These are phyloP conservation scores for Magnaporthiopsis incrustans DNA, from an alignment of 2,329 filamentous ascomycete species.

Conservation along the genomic window DNA sequence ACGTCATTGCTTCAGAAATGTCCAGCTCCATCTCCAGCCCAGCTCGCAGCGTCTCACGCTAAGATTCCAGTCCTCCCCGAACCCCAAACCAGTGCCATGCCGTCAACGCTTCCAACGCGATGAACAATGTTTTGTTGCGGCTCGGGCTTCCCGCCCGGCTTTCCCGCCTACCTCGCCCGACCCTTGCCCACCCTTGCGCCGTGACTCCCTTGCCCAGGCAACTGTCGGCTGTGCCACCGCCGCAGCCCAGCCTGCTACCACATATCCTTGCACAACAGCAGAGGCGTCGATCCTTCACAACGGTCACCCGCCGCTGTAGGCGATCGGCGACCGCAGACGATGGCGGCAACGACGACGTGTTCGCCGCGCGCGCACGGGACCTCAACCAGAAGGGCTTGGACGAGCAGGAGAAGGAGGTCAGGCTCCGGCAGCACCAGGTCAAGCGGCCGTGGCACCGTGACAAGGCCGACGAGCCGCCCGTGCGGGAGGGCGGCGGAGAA, in stretches of 20 bases:
- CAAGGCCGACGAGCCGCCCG: conserved; percentile 37
- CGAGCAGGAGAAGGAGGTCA: conserved; percentile 28
- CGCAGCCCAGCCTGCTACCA: background rate
- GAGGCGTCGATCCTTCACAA: background rate
- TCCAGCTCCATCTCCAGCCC: no score
- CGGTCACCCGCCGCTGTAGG: background rate
- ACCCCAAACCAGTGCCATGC: background rate
- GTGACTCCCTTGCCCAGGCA: background rate
- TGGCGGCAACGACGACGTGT: conserved; percentile 9
- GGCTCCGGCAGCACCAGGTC: conserved; percentile 46
- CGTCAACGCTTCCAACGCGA: background rate
- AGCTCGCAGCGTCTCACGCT: no score
- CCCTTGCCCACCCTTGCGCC: background rate
- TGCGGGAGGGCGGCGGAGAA: conserved; percentile 16
- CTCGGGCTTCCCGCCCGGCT: background rate
- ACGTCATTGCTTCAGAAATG: no score
- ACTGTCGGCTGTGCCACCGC: background rate
- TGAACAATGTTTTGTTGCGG: background rate
- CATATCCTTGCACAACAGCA: background rate
- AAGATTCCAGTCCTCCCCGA: no score
- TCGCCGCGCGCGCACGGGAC: conserved; percentile 20
- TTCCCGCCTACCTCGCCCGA: background rate
- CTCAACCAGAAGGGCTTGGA: conserved; percentile 25
- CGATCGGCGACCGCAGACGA: background rate
- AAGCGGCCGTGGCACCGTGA: conserved; percentile 60